Percentiles rank a stretch among this genome's conserved stretches.
phyloP scores from a whole-genome alignment of 176 grass and related monocot genomes.

The Oryza nivara region DNA sequence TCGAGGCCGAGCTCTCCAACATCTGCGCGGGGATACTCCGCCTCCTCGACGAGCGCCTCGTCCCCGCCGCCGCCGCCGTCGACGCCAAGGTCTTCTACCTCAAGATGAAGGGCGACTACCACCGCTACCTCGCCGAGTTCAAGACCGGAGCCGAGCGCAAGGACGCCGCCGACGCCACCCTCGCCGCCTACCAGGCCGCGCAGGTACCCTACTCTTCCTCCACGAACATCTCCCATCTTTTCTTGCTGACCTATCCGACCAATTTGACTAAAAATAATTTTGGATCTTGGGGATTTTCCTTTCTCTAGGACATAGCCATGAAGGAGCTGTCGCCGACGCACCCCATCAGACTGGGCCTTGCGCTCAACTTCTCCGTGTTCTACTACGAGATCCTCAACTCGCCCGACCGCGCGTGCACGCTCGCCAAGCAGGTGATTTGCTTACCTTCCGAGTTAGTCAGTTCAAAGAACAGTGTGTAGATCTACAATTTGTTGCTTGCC shows the following conservation, averaged over 20 bases:
- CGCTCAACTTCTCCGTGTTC: conserved; percentile 98
- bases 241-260: background rate
- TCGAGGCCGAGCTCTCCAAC: conserved; percentile 82
- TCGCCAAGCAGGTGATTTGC: conserved; percentile 82
- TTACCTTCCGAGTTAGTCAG: background rate
- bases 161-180: conserved; percentile 81
- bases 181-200: conserved; percentile 81
- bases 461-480: conserved; percentile 1
- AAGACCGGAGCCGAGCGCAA: conserved; percentile 79
- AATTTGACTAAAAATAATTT: background rate
- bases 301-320: conserved; percentile 72
- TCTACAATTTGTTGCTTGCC: conserved; percentile 6
- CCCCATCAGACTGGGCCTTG: conserved; percentile 92
- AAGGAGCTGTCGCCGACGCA: conserved; percentile 90
- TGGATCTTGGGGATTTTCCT: conserved; percentile 37
- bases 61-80: conserved; percentile 57
- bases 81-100: conserved; percentile 97
- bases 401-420: conserved; percentile 87
- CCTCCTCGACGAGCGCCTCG: conserved; percentile 72
- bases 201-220: conserved; percentile 39
- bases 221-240: background rate
- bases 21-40: conserved; percentile 92
- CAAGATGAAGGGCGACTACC: conserved; percentile 99
- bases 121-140: conserved; percentile 97
- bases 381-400: conserved; percentile 99